Conservation (phyloP, 768 basidiomycete species). For the Suillus placidus region DNA sequence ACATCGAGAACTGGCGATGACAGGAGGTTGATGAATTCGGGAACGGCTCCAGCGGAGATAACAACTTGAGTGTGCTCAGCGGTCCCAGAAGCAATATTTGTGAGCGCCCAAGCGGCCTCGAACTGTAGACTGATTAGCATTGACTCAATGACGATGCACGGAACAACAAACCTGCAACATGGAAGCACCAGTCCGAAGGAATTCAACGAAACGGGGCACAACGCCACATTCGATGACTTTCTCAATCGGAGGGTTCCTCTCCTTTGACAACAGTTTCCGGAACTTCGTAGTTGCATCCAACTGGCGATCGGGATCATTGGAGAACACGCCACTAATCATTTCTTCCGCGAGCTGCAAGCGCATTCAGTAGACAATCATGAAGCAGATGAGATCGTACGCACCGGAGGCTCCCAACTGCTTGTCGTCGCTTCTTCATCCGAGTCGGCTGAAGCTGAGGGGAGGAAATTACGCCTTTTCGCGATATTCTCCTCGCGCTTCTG, state of each 20-base stretch:
- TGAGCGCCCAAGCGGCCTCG: slow-evolving; percentile 97
- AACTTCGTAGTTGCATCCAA: slow-evolving; percentile 98
- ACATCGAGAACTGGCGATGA: slow-evolving; percentile 96
- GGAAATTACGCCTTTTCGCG: slow-evolving; percentile 94
- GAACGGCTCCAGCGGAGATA: slow-evolving; percentile 91
- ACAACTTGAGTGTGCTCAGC: slow-evolving; percentile 99
- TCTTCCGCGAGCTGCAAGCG: slow-evolving; percentile 73
- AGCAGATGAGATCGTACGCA: slow-evolving; percentile 33
- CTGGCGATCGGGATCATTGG: slow-evolving; percentile 88
- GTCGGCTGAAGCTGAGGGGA: slow-evolving; percentile 71
- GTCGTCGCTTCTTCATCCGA: slow-evolving; percentile 88
- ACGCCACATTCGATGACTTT: slow-evolving; percentile 97
- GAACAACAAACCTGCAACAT: slow-evolving; percentile 73
- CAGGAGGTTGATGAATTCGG: slow-evolving; percentile 94
- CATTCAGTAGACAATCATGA: slow-evolving; percentile 16
- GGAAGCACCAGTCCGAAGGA: slow-evolving; percentile 76
- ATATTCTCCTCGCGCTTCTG: slow-evolving; percentile 99
- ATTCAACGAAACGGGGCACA: slow-evolving; percentile 96
- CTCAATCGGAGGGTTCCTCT: slow-evolving; percentile 99
- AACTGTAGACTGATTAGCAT: slow-evolving; percentile 54
- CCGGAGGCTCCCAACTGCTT: slow-evolving; percentile 78
- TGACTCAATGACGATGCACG: slow-evolving; percentile 14
- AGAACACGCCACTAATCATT: slow-evolving; percentile 93
- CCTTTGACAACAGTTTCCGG: slow-evolving; percentile 97
- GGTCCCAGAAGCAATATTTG: slow-evolving; percentile 97